phyloP scores from a whole-genome alignment of 768 basidiomycete genomes.

The Xanthoconium stramineum region DNA sequence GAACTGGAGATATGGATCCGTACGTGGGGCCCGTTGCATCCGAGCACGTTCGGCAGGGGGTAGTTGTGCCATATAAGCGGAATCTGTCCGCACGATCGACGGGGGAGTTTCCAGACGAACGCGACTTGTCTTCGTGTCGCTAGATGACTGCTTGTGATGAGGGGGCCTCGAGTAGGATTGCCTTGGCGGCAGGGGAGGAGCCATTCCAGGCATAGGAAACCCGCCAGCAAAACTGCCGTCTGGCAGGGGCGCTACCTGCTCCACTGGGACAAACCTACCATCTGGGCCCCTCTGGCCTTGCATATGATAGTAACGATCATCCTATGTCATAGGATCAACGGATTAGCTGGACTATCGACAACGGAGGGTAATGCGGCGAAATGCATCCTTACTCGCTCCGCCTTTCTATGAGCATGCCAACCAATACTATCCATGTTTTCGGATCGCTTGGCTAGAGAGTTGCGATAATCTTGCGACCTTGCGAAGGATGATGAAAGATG shows the following conservation, averaged over 20 bases:
- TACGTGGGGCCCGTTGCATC: slow-evolving; percentile 53
- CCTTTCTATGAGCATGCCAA: slow-evolving; percentile 69
- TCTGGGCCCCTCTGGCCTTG: slow-evolving; percentile 42
- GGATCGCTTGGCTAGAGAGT: not conserved
- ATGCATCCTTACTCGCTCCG: slow-evolving; percentile 43
- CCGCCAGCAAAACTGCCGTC: slow-evolving; percentile 58
- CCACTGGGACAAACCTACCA: slow-evolving; percentile 51
- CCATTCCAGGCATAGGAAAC: slow-evolving; percentile 36
- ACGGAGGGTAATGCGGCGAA: not conserved
- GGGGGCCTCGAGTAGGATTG: slow-evolving; percentile 26
- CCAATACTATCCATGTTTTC: slow-evolving; percentile 68
- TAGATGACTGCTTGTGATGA: slow-evolving; percentile 4
- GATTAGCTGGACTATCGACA: not conserved
- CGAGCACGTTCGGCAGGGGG: slow-evolving; percentile 66
- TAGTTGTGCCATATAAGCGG: slow-evolving; percentile 45
- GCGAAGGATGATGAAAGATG: no score
- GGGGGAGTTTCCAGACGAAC: slow-evolving; percentile 6
- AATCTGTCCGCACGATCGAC: slow-evolving; percentile 7
- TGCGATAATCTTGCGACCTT: not conserved
- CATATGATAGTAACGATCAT: slow-evolving; percentile 25
- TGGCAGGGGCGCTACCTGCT: slow-evolving; percentile 58
- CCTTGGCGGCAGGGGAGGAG: slow-evolving; percentile 45
- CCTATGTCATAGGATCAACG: slow-evolving; percentile 27
- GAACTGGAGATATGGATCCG: slow-evolving; percentile 81
- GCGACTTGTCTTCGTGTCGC: slow-evolving; percentile 29